These are phyloP conservation scores for Pichia exigua DNA, from an alignment of 805 yeast species.

Conservation along the genomic window DNA sequence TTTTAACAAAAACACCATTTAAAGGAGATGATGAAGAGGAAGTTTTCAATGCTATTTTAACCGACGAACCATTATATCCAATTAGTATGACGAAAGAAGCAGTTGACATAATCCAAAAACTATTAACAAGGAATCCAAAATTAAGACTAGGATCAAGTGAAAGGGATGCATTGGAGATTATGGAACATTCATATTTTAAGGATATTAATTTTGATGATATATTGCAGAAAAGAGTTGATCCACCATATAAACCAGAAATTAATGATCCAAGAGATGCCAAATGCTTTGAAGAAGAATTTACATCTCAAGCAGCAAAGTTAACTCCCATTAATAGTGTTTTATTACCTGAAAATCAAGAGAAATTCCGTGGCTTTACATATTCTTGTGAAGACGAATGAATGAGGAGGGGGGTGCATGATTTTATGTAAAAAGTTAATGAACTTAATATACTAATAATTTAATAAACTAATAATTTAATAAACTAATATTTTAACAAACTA, in stretches of 20 bases:
- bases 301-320: constrained; percentile 87
- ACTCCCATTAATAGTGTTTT: constrained; percentile 90
- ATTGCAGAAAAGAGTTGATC: constrained; percentile 57
- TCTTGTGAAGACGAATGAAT: constrained; percentile 45
- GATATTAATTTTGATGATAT: constrained; percentile 89
- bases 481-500: neutral
- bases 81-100: constrained; percentile 96
- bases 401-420: neutral
- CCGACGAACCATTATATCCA: constrained; percentile 95
- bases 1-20: constrained; percentile 92
- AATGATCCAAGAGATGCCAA: constrained; percentile 84
- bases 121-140: constrained; percentile 82
- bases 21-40: constrained; percentile 87
- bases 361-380: constrained; percentile 94
- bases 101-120: constrained; percentile 85
- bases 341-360: constrained; percentile 86
- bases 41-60: constrained; percentile 89
- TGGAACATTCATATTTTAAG: constrained; percentile 90
- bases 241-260: constrained; percentile 87
- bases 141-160: constrained; percentile 82
- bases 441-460: neutral
- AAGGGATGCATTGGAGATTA: constrained; percentile 85
- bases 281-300: constrained; percentile 90
- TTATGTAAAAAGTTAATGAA: neutral
- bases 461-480: no score